phyloP scores from a whole-genome alignment of 164 flowering plant species.

The Magnolia changhungtana region DNA sequence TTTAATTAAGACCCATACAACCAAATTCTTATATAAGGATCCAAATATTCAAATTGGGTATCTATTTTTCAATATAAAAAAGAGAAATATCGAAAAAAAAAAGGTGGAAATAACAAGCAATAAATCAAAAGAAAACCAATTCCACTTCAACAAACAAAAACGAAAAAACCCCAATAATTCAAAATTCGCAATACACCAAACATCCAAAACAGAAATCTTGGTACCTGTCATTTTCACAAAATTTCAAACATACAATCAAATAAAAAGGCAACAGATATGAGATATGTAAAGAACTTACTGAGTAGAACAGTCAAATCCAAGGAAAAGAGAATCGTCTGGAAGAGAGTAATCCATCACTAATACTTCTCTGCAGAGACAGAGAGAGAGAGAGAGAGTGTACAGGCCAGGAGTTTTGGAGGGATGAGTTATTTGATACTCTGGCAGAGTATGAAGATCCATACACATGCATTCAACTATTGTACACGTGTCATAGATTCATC shows the following conservation, averaged over 20 bases:
- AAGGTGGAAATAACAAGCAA: background rate
- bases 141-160: background rate
- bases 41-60: background rate
- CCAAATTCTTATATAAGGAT: background rate
- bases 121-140: background rate
- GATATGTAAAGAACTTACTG: conserved; percentile 38
- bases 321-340: conserved; percentile 52
- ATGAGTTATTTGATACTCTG: no score
- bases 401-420: no score
- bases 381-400: background rate
- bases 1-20: background rate
- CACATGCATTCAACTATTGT: no score
- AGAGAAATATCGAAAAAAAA: background rate
- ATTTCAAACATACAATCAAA: background rate
- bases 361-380: background rate
- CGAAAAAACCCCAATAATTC: background rate
- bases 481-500: no score
- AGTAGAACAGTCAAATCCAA: conserved; percentile 66
- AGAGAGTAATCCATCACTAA: conserved; percentile 30
- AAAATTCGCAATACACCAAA: background rate
- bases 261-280: background rate
- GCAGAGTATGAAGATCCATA: no score
- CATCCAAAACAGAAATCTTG: background rate
- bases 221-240: background rate
- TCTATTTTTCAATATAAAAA: background rate